Percentiles rank a stretch among this genome's conserved stretches.
Evolutionary conservation across 805 yeast genomes (phyloP).

Genomic region (Wickerhamiella brachini): DNA sequence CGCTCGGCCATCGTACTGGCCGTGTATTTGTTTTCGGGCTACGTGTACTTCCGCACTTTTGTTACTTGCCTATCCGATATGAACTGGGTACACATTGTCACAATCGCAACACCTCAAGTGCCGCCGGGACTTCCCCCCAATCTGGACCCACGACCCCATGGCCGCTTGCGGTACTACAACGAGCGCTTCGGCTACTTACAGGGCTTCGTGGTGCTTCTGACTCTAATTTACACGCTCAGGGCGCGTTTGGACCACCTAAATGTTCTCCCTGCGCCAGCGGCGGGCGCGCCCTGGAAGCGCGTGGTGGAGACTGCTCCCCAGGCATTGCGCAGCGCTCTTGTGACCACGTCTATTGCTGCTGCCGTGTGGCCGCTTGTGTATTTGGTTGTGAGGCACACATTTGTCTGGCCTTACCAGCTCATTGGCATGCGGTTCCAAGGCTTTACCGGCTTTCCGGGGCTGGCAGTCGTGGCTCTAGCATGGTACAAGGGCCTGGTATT

Average conservation of each 20-base stretch:
- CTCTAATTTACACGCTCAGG: neutral
- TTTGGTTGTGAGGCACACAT: neutral
- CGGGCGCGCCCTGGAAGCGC: slow-evolving; percentile 7
- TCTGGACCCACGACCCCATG: neutral
- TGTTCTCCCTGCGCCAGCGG: slow-evolving; percentile 1
- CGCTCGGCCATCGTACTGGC: neutral
- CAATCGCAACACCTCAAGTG: neutral
- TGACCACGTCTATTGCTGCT: neutral
- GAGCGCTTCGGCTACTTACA: neutral
- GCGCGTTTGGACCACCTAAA: slow-evolving; percentile 6
- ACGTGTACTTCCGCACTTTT: neutral
- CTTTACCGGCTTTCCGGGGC: slow-evolving; percentile 1
- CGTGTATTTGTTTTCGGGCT: neutral
- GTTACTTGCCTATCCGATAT: neutral
- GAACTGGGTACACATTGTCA: neutral
- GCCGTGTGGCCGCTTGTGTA: neutral
- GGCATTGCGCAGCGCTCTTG: neutral
- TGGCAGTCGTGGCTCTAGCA: neutral
- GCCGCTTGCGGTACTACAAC: neutral
- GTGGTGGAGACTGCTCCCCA: neutral
- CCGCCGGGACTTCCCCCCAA: slow-evolving; percentile 4
- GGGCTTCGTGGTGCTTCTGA: neutral
- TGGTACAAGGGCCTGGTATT: slow-evolving; percentile 11
- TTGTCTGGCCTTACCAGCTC: neutral
- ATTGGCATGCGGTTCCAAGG: slow-evolving; percentile 3